These are phyloP conservation scores for Russula vinacea DNA, from an alignment of 768 basidiomycete genomes.

Conservation along the genomic window DNA sequence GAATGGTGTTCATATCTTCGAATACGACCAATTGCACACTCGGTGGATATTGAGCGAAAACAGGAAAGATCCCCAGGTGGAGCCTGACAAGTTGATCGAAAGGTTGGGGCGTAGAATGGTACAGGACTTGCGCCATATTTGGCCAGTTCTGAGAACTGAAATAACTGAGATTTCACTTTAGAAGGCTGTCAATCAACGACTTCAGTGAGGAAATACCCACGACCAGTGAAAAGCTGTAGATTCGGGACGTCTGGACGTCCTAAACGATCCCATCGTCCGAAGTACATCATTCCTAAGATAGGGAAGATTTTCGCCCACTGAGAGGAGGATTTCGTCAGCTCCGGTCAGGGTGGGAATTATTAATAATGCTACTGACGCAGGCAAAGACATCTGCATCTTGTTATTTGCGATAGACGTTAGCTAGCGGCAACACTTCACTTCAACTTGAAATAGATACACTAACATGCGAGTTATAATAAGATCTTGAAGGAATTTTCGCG, in stretches of 20 bases:
- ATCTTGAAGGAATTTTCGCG: constrained; percentile 10
- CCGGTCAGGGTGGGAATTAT: neutral
- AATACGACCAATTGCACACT: constrained; percentile 9
- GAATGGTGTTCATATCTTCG: neutral
- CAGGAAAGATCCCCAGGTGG: neutral
- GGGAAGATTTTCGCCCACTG: constrained; percentile 20
- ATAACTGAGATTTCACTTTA: constrained; percentile 6
- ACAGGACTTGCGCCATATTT: constrained; percentile 1
- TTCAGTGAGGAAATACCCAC: neutral
- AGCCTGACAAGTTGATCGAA: constrained; percentile 21
- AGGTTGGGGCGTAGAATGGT: neutral
- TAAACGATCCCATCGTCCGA: neutral
- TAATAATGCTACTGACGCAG: constrained; percentile 6
- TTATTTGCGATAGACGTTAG: neutral
- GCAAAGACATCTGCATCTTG: constrained; percentile 23
- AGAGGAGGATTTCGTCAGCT: neutral
- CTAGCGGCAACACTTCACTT: neutral
- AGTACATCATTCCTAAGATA: neutral
- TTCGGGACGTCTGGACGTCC: neutral
- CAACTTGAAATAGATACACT: neutral
- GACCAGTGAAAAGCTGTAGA: constrained; percentile 11
- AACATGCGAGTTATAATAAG: constrained; percentile 20
- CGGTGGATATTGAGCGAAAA: neutral
- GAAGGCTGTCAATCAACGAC: neutral
- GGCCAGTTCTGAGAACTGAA: neutral